Base-by-base conservation (phyloP, 1,284 basidiomycete genomes). In the Xanthoconium separans region DNA sequence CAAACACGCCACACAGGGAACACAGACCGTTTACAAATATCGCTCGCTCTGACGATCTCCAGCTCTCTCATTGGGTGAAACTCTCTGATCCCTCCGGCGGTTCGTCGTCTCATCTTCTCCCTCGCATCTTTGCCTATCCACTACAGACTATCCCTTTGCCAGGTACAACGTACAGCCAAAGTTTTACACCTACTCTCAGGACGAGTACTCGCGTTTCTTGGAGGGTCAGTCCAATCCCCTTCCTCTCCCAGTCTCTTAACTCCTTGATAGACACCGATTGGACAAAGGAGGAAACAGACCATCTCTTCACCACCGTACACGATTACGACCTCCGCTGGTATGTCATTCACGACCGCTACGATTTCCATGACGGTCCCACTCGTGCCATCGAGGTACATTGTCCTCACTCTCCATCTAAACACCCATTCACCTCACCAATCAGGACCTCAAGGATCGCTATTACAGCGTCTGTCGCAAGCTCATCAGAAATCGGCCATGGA, bases 391-490 rank as follows among this genome's bases (percentile, higher is more conserved):
- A 95, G 78, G 91, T 87, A 62, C 50, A 74, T 7, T 18, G 44
- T 50, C 60, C 24, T 6, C 47, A 3, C 24, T 24, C 45, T 3
- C n/a, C 50, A 46, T 44, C 31, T 2, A n/a, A 22, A n/a, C 53
- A 4, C 48, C 16, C 44, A 7, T 31, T 59, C 6, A 53, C 55
- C 24, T 44, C 41, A 6, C 4, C 1, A n/a, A 33, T 22, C 68
- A 97, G 91, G 95, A 98, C 58, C 75, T 99, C 64, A 98, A 99
- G 76, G 91, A 94, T 58, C 78, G 97, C 34, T 99, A 99, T 69
- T 98, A 91, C 67, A 87, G 91, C 50, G 89, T 97, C 22, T 97
- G 94, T 68, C 84, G 96, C 33, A 89, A 91, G 54, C 81, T 99
- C 22, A 81, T 98, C 34, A 81, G 93, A 44, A 91, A 85, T 56